phyloP scores from a whole-genome alignment of 495 filamentous ascomycete genomes.

The Entonaema liquescens region DNA sequence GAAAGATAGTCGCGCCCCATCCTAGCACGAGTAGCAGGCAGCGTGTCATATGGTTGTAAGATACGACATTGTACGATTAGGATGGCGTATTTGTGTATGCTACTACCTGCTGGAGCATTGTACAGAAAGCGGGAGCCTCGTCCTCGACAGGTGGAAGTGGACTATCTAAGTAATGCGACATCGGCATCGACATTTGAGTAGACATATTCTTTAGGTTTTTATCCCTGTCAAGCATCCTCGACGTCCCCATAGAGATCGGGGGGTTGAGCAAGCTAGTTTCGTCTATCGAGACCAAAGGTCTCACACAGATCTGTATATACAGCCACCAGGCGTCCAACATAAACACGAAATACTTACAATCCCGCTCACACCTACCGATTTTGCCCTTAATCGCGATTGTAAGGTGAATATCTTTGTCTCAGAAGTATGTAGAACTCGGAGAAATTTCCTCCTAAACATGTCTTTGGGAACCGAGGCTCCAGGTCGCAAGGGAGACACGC shows the following conservation, averaged over 20 bases:
- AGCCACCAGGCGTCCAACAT: slow-evolving; percentile 1
- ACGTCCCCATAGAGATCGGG: not conserved
- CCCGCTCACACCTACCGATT: not conserved
- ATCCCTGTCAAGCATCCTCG: not conserved
- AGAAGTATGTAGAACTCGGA: slow-evolving; percentile 52
- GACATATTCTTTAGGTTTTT: not conserved
- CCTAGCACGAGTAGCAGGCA: not conserved
- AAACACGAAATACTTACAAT: not conserved
- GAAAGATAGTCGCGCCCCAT: slow-evolving; percentile 15
- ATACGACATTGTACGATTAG: not conserved
- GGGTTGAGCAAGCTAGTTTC: slow-evolving; percentile 13
- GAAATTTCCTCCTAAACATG: not conserved
- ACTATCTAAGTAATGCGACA: not conserved
- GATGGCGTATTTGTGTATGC: not conserved
- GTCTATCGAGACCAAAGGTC: slow-evolving; percentile 1
- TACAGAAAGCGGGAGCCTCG: not conserved
- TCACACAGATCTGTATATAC: slow-evolving; percentile 15
- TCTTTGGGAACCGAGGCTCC: not conserved
- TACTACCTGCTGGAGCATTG: not conserved
- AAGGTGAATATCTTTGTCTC: slow-evolving; percentile 70
- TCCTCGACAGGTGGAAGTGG: not conserved
- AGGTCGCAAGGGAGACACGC: not conserved
- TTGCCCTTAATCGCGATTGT: not conserved
- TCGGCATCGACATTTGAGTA: not conserved
- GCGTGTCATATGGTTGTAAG: not conserved